Evolutionary conservation across 2,329 filamentous ascomycete genomes (phyloP).

Genomic region (Conoideocrella luteorostrata): DNA sequence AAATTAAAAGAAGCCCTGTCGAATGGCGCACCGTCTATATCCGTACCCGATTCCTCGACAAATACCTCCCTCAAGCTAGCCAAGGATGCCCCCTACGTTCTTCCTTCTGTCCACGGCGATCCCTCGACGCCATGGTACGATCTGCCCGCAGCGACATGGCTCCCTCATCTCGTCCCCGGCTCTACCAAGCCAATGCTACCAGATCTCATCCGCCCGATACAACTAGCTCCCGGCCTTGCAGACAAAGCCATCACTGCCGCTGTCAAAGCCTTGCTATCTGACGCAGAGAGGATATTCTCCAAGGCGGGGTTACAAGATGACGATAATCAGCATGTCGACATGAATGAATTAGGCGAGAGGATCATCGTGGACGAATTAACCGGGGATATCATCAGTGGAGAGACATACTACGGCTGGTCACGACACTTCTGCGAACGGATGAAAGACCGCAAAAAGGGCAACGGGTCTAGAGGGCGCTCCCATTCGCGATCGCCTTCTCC

Average conservation of each 20-base stretch:
- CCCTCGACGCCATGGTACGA: slow-evolving; percentile 69
- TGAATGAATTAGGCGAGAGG: slow-evolving; percentile 70
- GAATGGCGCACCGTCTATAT: slow-evolving; percentile 23
- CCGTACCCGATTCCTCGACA: slow-evolving; percentile 14
- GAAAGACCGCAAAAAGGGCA: slow-evolving; percentile 46
- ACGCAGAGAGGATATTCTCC: slow-evolving; percentile 63
- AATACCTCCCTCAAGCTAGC: slow-evolving; percentile 30
- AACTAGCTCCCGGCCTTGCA: slow-evolving; percentile 62
- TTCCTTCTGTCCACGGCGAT: slow-evolving; percentile 76
- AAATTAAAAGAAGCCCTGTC: slow-evolving; percentile 55
- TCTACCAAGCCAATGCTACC: slow-evolving; percentile 69
- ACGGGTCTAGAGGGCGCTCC: slow-evolving; percentile 26
- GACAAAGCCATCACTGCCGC: slow-evolving; percentile 59
- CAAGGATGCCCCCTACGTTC: slow-evolving; percentile 58
- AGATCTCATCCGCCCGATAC: slow-evolving; percentile 62
- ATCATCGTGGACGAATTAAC: slow-evolving; percentile 60
- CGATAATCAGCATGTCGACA: slow-evolving; percentile 49
- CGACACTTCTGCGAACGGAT: slow-evolving; percentile 73
- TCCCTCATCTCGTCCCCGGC: slow-evolving; percentile 72
- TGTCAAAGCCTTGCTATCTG: slow-evolving; percentile 63
- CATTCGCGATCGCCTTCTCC: slow-evolving; percentile 22
- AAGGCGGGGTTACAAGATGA: slow-evolving; percentile 42
- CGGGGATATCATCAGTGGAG: slow-evolving; percentile 56
- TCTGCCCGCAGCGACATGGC: slow-evolving; percentile 72
- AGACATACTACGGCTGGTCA: slow-evolving; percentile 88